Conservation (phyloP, 2,329 filamentous ascomycete species). For the Fusarium piperis region DNA sequence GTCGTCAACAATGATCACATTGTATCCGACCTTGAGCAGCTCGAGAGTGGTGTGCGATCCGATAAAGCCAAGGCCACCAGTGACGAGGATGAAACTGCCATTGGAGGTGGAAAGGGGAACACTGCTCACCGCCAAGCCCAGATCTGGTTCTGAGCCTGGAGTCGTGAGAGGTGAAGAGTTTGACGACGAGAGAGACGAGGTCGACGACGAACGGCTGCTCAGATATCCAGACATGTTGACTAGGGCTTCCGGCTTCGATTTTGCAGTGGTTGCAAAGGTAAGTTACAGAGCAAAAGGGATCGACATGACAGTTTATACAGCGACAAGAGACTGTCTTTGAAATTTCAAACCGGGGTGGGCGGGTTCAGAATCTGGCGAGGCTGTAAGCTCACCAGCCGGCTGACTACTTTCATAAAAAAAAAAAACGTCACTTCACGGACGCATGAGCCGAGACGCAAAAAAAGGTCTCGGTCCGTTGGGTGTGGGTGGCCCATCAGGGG, state of each 20-base stretch:
- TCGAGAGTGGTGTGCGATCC: conserved; percentile 65
- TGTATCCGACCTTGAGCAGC: conserved; percentile 62
- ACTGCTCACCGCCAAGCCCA: neutral
- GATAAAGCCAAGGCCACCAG: conserved; percentile 65
- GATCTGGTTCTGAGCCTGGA: neutral
- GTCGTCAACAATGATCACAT: conserved; percentile 60
- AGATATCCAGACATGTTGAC: neutral
- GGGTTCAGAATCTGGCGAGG: neutral
- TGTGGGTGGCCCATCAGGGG: neutral
- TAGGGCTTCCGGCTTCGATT: neutral
- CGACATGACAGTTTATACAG: neutral
- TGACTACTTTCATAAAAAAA: neutral
- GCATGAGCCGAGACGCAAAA: neutral
- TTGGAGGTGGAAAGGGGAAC: neutral
- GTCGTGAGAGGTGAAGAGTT: neutral
- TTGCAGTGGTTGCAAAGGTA: neutral
- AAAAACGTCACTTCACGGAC: neutral
- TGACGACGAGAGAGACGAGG: neutral
- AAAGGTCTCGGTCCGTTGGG: neutral
- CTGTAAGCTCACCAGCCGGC: neutral
- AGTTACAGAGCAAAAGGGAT: neutral
- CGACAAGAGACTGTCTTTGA: neutral
- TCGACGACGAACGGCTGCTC: neutral
- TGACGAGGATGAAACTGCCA: conserved; percentile 55
- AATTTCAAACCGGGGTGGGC: neutral